These are phyloP conservation scores for Mrakiaceae sp. DNA, from an alignment of 1,284 basidiomycete genomes.

Conservation along the genomic window DNA sequence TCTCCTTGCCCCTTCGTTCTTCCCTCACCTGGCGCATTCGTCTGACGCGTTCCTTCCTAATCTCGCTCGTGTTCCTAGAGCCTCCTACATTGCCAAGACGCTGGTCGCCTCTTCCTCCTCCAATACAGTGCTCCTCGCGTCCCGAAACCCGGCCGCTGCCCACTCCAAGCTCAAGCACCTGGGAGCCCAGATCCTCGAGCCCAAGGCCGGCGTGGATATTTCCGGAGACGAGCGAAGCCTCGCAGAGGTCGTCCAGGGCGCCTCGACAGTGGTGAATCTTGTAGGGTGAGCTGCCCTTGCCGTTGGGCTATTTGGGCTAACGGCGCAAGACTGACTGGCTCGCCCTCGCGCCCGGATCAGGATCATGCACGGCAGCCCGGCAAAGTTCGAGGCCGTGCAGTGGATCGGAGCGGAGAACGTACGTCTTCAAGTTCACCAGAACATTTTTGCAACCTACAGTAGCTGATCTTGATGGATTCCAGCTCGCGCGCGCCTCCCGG, in stretches of 20 bases:
- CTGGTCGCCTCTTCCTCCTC: slow-evolving; percentile 32
- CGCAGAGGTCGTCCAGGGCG: slow-evolving; percentile 8
- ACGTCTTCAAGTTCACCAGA: slow-evolving; percentile 18
- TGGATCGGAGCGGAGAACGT: slow-evolving; percentile 54
- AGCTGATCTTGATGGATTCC: background rate
- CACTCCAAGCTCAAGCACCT: background rate
- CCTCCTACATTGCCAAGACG: slow-evolving; percentile 46
- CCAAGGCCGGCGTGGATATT: slow-evolving; percentile 7
- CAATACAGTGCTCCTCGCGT: slow-evolving; percentile 44
- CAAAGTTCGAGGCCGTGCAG: slow-evolving; percentile 50
- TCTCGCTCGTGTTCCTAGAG: slow-evolving; percentile 29
- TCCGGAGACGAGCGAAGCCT: background rate
- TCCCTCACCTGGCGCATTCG: background rate
- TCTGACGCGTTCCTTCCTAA: slow-evolving; percentile 2
- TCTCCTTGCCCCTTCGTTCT: background rate
- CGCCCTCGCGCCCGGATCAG: slow-evolving; percentile 50
- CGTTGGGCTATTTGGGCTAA: background rate
- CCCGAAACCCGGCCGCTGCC: slow-evolving; percentile 39
- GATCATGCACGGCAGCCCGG: slow-evolving; percentile 45
- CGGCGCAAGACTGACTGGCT: slow-evolving; percentile 36
- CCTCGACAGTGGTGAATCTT: slow-evolving; percentile 10
- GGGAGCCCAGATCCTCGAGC: slow-evolving; percentile 7
- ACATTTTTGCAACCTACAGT: too few relatives aligned
- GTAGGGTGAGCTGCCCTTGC: slow-evolving; percentile 10
- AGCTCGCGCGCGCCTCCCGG: slow-evolving; percentile 39